A percentile compares a stretch with the other conserved stretches of the same genome.
Evolutionary conservation across 345 rosid species (phyloP).

Genomic region (Bruguiera parviflora): DNA sequence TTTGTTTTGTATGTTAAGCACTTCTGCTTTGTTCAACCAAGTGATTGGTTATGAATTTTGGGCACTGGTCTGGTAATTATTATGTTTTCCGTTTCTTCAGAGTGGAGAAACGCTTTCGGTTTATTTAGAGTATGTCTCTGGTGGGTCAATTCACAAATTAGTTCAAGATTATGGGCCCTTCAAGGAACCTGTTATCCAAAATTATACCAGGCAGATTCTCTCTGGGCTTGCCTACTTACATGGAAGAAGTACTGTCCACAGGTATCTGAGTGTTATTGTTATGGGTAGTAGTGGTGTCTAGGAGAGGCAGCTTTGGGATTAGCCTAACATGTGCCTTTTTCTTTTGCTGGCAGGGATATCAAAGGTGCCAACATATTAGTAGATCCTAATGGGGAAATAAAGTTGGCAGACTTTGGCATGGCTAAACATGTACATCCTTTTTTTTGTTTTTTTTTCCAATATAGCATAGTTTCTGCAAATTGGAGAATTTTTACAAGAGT

Average conservation of each 20-base stretch:
- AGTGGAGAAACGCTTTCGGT: conserved; percentile 86
- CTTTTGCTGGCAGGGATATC: conserved; percentile 63
- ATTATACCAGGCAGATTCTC: conserved; percentile 82
- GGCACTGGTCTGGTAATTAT: conserved; percentile 10
- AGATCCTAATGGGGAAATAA: conserved; percentile 91
- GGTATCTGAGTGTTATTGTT: conserved; percentile 41
- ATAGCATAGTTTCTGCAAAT: conserved; percentile 3
- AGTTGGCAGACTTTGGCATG: conserved; percentile 98
- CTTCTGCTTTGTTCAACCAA: not conserved
- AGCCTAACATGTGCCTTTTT: conserved; percentile 6
- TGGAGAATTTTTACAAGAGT: not conserved
- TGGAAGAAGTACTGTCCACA: conserved; percentile 87
- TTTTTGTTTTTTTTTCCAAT: conserved; percentile 8
- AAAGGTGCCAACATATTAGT: conserved; percentile 97
- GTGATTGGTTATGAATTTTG: conserved; percentile 1
- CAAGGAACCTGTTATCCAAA: conserved; percentile 89
- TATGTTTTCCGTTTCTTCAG: conserved; percentile 42
- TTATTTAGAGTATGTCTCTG: conserved; percentile 90
- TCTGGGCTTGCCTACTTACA: conserved; percentile 92
- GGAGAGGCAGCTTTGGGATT: not conserved
- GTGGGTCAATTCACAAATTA: conserved; percentile 94
- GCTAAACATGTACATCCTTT: conserved; percentile 76
- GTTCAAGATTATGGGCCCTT: conserved; percentile 93
- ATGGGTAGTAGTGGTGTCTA: not conserved
- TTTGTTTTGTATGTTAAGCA: too few relatives aligned